These are phyloP conservation scores for Halenospora varia DNA, from an alignment of 495 filamentous ascomycete genomes.

Conservation along the genomic window DNA sequence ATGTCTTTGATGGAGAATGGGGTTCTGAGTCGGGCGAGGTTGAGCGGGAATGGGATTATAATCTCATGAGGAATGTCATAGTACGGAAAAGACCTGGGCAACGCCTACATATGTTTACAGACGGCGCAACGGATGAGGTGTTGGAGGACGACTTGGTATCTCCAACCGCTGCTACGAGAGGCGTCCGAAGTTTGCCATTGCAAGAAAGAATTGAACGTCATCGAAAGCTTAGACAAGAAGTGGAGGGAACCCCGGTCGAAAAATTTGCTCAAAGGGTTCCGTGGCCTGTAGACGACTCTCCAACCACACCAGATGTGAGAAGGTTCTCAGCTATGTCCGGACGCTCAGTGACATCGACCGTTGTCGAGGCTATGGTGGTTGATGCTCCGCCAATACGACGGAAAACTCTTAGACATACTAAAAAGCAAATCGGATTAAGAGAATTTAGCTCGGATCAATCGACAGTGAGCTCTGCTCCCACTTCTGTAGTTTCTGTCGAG, in stretches of 20 bases:
- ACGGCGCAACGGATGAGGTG: conserved; percentile 35
- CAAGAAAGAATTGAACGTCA: conserved; percentile 40
- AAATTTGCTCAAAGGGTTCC: conserved; percentile 24
- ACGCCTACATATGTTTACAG: conserved; percentile 22
- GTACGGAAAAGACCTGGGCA: conserved; percentile 42
- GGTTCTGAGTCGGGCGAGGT: conserved; percentile 34
- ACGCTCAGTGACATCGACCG: conserved; percentile 56
- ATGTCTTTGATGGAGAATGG: conserved; percentile 47
- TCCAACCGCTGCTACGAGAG: conserved; percentile 46
- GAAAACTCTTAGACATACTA: conserved; percentile 64
- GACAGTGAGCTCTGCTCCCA: conserved; percentile 45
- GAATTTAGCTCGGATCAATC: conserved; percentile 52
- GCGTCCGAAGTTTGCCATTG: conserved; percentile 39
- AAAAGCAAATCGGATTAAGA: conserved; percentile 50
- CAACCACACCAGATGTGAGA: conserved; percentile 39
- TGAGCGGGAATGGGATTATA: conserved; percentile 51
- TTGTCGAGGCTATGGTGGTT: conserved; percentile 67
- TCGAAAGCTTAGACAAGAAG: conserved; percentile 32
- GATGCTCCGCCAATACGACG: conserved; percentile 52
- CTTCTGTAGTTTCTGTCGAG: conserved; percentile 37
- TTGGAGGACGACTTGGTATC: conserved; percentile 43
- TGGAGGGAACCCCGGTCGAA: conserved; percentile 24
- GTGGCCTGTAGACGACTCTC: conserved; percentile 30
- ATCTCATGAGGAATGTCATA: conserved; percentile 52
- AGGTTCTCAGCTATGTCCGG: conserved; percentile 60